Base-by-base conservation (phyloP, 2,329 filamentous ascomycete genomes). In the Emergomyces pasteurianus region DNA sequence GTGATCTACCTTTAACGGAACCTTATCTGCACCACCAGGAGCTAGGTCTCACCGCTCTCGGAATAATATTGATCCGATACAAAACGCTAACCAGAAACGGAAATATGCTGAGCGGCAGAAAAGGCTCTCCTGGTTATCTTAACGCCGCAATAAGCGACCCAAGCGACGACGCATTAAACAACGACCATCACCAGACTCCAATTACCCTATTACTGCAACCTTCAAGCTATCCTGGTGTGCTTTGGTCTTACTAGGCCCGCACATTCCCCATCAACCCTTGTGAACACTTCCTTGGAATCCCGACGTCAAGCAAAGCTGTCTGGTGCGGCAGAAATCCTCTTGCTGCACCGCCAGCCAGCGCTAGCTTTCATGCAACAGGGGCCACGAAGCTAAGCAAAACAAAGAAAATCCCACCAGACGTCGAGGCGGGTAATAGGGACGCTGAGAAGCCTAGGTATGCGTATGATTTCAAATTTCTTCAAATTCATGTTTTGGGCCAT, bases 181-280 rank as follows among this genome's bases (percentile, higher is more conserved):
- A 34, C 28, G 9, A 43, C 3, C 21, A 21, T 7, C 6, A n/a
- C 42, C 42, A 4, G 28, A n/a, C 28, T 71, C 69, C 54, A 76
- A 66, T 67, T 76, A 74, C 66, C 77, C 71, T 64, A 75, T 67
- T 67, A 74, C 71, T 67, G 65, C 67, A 67, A 16, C 43, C 18
- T n/a, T 49, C 16, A 14, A 36, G 10, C 46, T 31, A 28, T 23
- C 26, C 43, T 21, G n/a, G n/a, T 16, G 23, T 40, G 10, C n/a
- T 9, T 12, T 55, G 21, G 7, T 34, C 26, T 34, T n/a, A 55
- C 14, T 23, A 1, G 31, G 16, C n/a, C 12, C 40, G 36, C 34
- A 18, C 9, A 40, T 55, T 9, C n/a, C n/a, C 5, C 52, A 8
- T 23, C 6, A 2, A 10, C 8, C 8, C 21, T 9, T 12, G 34